Evolutionary conservation across 345 rosid species (phyloP).

Genomic region (Firmiana major): DNA sequence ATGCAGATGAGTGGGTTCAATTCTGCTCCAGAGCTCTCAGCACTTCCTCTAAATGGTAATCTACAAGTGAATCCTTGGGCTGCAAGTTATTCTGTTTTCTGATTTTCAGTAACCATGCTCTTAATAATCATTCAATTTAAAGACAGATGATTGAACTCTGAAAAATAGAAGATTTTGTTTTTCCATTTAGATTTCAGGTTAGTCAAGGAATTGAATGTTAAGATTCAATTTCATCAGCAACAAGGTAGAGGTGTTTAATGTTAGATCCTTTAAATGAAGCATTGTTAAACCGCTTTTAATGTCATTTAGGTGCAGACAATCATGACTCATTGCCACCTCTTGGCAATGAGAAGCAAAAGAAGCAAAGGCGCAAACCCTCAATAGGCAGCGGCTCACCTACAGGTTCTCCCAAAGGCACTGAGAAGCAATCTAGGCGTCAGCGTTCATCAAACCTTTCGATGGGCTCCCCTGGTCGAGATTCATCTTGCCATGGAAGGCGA

Average conservation of each 20-base stretch:
- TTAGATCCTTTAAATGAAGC: not conserved
- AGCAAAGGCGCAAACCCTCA: conserved; percentile 27
- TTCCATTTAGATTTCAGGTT: too few species aligned
- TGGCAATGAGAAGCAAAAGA: conserved; percentile 32
- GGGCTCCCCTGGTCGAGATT: conserved; percentile 28
- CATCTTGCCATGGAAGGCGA: conserved; percentile 10
- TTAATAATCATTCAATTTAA: not conserved
- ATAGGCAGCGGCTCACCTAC: conserved; percentile 17
- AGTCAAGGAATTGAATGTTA: too few species aligned
- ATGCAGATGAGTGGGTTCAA: conserved; percentile 3
- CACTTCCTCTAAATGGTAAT: not conserved
- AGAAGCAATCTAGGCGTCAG: conserved; percentile 36
- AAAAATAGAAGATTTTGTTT: not conserved
- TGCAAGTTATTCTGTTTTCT: not conserved
- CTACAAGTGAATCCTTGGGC: not conserved
- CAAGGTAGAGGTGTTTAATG: not conserved
- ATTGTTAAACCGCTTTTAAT: not conserved
- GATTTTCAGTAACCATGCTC: not conserved
- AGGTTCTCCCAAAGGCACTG: conserved; percentile 28
- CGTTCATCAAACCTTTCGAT: conserved; percentile 19
- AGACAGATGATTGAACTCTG: not conserved
- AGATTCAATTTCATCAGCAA: not conserved
- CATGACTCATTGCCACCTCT: not conserved
- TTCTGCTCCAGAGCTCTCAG: conserved; percentile 2
- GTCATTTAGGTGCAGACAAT: not conserved